phyloP scores from a whole-genome alignment of 768 basidiomycete genomes.

The Coprinellus aureogranulatus region DNA sequence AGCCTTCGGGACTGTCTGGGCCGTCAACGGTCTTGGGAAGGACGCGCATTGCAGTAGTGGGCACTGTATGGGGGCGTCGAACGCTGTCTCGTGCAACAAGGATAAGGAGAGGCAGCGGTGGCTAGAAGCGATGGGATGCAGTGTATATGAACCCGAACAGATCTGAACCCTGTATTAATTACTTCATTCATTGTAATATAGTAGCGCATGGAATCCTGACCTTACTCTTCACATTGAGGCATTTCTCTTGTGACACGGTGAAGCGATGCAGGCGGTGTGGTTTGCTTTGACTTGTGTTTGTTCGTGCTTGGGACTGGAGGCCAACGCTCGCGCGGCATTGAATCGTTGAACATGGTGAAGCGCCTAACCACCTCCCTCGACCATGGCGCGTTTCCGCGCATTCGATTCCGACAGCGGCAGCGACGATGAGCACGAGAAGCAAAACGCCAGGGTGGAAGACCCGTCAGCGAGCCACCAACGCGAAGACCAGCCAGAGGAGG shows the following conservation, averaged over 20 bases:
- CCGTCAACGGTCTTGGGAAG: background rate
- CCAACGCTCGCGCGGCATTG: no score
- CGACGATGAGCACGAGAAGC: constrained; percentile 24
- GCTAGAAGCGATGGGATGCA: constrained; percentile 12
- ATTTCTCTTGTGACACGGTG: no score
- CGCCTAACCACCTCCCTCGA: background rate
- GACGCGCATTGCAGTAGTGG: background rate
- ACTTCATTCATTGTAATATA: no score
- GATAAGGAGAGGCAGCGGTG: constrained; percentile 10
- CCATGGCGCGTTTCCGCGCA: constrained; percentile 70
- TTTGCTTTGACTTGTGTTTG: background rate
- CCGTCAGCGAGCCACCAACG: background rate
- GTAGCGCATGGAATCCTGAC: no score
- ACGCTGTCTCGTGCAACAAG: constrained; percentile 9
- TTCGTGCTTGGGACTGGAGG: background rate
- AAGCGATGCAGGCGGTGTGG: background rate
- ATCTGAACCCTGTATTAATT: background rate
- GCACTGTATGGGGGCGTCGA: constrained; percentile 4
- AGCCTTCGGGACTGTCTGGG: constrained; percentile 7
- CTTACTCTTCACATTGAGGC: no score
- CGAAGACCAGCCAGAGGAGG: background rate
- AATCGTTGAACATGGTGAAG: background rate
- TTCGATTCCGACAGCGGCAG: constrained; percentile 60
- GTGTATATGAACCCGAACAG: constrained; percentile 9
- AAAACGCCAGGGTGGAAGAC: constrained; percentile 19